A percentile compares a stretch with the other conserved stretches of the same genome.
phyloP scores from a whole-genome alignment of 1,284 basidiomycete species.

The Cerrena zonata region DNA sequence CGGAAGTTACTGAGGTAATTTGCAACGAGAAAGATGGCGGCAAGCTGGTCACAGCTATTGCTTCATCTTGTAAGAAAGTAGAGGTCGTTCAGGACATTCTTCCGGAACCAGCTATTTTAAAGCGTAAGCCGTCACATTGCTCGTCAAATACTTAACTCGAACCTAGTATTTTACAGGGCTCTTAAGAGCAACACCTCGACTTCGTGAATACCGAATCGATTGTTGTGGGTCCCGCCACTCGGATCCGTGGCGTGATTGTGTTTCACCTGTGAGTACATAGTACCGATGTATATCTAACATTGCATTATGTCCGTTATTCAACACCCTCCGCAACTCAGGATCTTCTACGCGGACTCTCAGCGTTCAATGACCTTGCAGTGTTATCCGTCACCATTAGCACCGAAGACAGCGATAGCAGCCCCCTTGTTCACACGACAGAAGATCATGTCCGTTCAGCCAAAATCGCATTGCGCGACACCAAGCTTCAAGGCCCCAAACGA shows the following conservation, averaged over 20 bases:
- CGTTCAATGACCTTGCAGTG: not conserved
- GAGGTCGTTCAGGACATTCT: slow-evolving; percentile 16
- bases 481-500: not conserved
- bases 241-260: not conserved
- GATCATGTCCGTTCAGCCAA: not conserved
- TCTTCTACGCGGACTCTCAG: not conserved
- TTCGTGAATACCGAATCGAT: not conserved
- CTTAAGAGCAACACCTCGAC: not conserved
- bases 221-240: not conserved
- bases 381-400: not conserved
- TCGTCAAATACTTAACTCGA: no score
- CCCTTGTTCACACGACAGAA: not conserved
- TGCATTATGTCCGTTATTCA: no score
- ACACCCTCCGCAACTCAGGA: no score
- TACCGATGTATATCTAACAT: no score
- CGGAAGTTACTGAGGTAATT: slow-evolving; percentile 23
- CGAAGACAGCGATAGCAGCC: not conserved
- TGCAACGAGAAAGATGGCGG: slow-evolving; percentile 20
- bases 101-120: not conserved
- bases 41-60: slow-evolving; percentile 23
- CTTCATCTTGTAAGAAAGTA: slow-evolving; percentile 23
- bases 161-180: no score
- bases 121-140: not conserved
- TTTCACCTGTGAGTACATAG: not conserved
- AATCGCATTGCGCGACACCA: not conserved